Evolutionary conservation across 2,329 filamentous ascomycete genomes (phyloP).

Genomic region (Pseudodiploospora longispora): DNA sequence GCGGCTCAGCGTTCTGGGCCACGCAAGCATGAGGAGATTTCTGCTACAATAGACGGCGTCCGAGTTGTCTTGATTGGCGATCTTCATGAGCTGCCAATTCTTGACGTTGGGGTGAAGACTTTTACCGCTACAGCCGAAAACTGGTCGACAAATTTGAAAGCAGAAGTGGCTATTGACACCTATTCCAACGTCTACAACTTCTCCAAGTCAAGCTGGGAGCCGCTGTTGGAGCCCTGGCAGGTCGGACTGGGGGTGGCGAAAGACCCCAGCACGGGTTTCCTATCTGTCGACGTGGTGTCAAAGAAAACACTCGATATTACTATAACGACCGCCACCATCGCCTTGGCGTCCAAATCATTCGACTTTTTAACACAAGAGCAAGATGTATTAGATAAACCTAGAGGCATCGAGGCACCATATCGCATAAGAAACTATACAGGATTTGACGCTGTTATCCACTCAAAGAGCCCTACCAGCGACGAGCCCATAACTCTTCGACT

Average conservation of each 20-base stretch:
- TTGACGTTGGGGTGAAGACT: slow-evolving; percentile 88
- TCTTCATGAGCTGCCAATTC: slow-evolving; percentile 85
- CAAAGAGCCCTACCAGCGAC: slow-evolving; percentile 57
- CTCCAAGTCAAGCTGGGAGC: slow-evolving; percentile 97
- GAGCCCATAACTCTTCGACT: slow-evolving; percentile 68
- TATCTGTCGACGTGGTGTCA: slow-evolving; percentile 80
- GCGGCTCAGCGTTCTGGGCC: slow-evolving; percentile 9
- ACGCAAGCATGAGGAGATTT: slow-evolving; percentile 61
- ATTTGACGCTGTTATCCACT: slow-evolving; percentile 79
- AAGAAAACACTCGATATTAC: slow-evolving; percentile 88
- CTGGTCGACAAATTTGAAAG: slow-evolving; percentile 83
- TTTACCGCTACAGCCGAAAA: slow-evolving; percentile 80
- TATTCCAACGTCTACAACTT: slow-evolving; percentile 99
- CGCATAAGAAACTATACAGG: slow-evolving; percentile 92
- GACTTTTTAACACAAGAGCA: slow-evolving; percentile 78
- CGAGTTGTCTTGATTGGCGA: slow-evolving; percentile 93
- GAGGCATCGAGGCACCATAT: slow-evolving; percentile 86
- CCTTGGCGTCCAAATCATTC: slow-evolving; percentile 84
- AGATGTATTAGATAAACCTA: slow-evolving; percentile 86
- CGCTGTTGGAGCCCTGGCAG: slow-evolving; percentile 91
- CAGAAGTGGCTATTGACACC: slow-evolving; percentile 83
- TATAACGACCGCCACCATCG: slow-evolving; percentile 87
- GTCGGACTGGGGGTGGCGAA: slow-evolving; percentile 84
- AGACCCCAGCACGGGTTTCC: slow-evolving; percentile 62
- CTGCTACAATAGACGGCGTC: slow-evolving; percentile 78